Percentiles rank a stretch among this genome's conserved stretches.
These are phyloP conservation scores for Houttuynia cordata DNA, from an alignment of 164 flowering plant genomes.

Conservation along the genomic window DNA sequence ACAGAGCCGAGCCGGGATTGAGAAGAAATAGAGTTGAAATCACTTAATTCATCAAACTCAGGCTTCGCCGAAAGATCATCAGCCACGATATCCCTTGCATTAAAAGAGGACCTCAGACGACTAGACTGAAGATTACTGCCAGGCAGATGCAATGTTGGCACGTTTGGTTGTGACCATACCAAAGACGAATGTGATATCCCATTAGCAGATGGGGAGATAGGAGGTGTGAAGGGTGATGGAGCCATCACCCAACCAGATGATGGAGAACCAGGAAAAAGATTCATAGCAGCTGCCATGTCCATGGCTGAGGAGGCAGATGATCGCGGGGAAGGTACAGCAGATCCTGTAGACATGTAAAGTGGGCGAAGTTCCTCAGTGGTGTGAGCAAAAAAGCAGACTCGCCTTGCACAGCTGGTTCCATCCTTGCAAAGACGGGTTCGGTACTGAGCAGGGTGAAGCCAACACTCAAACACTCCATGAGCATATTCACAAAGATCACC, in stretches of 20 bases:
- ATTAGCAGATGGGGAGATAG: conserved; percentile 73
- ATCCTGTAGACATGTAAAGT: conserved; percentile 79
- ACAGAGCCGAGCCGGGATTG: conserved; percentile 29
- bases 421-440: too few relatives aligned
- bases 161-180: conserved; percentile 71
- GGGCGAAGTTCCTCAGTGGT: too few relatives aligned
- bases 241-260: conserved; percentile 56
- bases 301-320: conserved; percentile 32
- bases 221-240: conserved; percentile 71
- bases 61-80: conserved; percentile 40
- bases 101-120: conserved; percentile 69
- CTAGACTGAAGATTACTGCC: conserved; percentile 85
- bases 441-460: too few relatives aligned
- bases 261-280: conserved; percentile 66
- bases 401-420: too few relatives aligned
- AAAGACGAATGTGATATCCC: conserved; percentile 46
- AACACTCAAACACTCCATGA: conserved; percentile 90
- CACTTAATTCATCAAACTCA: conserved; percentile 50
- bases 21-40: conserved; percentile 32
- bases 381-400: too few relatives aligned
- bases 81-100: conserved; percentile 61
- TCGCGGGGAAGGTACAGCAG: conserved; percentile 73
- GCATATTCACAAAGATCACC: conserved; percentile 88
- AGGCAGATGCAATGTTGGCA: conserved; percentile 77
- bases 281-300: conserved; percentile 32